These are phyloP conservation scores for Pseudocercospora fijiensis DNA, from an alignment of 2,329 filamentous ascomycete species.

Conservation along the genomic window DNA sequence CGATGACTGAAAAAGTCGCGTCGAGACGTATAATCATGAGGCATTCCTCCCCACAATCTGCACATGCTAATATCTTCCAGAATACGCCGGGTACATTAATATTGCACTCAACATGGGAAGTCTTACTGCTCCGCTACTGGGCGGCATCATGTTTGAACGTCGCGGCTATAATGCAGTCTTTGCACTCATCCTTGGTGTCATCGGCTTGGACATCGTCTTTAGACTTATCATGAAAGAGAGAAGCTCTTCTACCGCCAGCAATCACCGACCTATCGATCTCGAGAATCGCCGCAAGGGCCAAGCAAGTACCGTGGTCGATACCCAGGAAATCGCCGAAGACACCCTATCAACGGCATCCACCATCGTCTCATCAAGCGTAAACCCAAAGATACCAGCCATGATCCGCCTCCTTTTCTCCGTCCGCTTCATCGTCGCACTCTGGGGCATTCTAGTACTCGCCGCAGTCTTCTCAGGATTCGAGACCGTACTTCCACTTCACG, in stretches of 20 bases:
- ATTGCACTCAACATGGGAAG: constrained; percentile 62
- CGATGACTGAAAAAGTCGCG: background rate
- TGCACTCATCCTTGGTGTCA: constrained; percentile 18
- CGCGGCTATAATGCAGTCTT: constrained; percentile 38
- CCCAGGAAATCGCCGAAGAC: background rate
- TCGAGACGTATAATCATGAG: background rate
- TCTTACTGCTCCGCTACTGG: constrained; percentile 63
- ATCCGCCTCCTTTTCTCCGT: constrained; percentile 22
- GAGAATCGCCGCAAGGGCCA: background rate
- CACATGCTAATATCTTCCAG: constrained; percentile 1
- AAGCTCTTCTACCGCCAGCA: background rate
- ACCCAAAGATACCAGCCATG: constrained; percentile 17
- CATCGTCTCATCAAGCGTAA: background rate
- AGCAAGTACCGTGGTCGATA: background rate
- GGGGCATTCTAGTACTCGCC: constrained; percentile 27
- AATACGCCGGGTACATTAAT: constrained; percentile 64
- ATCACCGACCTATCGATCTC: background rate
- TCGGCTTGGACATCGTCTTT: constrained; percentile 21
- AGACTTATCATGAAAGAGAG: constrained; percentile 25
- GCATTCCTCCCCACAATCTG: background rate
- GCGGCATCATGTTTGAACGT: constrained; percentile 63
- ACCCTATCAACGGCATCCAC: constrained; percentile 6
- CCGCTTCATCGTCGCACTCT: constrained; percentile 26
- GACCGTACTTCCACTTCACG: constrained; percentile 22
- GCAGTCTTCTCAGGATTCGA: constrained; percentile 23